Evolutionary conservation across 164 flowering plant species (phyloP).

Genomic region (Magnolia changhungtana): DNA sequence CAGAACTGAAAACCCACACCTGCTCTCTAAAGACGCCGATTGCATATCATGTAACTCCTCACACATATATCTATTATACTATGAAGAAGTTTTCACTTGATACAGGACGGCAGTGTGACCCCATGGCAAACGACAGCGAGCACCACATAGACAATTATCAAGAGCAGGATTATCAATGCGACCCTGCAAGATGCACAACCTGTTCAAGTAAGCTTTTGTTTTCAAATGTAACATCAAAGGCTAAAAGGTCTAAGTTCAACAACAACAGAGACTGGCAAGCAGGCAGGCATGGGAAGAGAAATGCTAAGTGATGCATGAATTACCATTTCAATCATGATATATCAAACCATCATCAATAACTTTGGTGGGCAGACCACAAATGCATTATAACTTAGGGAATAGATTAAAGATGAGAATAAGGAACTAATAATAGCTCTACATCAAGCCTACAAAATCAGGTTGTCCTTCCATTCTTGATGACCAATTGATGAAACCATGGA

Average conservation of each 20-base stretch:
- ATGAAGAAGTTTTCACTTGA: background rate
- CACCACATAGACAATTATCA: constrained; percentile 39
- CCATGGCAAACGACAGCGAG: constrained; percentile 50
- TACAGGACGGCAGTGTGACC: constrained; percentile 39
- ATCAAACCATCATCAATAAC: background rate
- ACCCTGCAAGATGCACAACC: constrained; percentile 29
- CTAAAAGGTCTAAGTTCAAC: background rate
- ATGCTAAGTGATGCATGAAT: background rate
- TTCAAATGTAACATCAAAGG: background rate
- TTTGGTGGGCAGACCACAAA: too few relatives aligned
- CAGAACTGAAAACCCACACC: background rate
- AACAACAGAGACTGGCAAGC: background rate
- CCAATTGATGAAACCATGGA: background rate
- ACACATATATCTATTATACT: background rate
- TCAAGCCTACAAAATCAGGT: too few relatives aligned
- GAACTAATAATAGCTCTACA: too few relatives aligned
- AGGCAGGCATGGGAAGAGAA: background rate
- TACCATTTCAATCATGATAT: background rate
- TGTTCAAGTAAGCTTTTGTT: background rate
- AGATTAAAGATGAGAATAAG: too few relatives aligned
- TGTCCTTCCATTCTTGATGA: background rate
- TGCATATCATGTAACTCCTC: background rate
- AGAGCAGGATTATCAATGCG: constrained; percentile 30
- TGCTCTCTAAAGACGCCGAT: background rate
- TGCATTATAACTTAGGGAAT: too few relatives aligned